Conservation (phyloP, 179 eudicot genomes). For the Camellia oleifera region DNA sequence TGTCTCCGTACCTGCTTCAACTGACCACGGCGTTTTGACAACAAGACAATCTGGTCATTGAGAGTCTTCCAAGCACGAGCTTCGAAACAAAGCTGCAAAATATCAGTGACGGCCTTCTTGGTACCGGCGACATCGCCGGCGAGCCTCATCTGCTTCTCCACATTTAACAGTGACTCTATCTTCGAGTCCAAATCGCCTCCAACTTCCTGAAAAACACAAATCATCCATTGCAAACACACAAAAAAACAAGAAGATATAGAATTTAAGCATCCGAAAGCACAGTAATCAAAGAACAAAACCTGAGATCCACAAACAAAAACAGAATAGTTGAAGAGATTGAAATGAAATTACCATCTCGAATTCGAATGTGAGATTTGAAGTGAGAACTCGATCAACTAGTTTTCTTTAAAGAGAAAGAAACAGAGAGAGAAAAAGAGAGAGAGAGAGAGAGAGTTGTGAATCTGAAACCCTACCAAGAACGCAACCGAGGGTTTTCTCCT, state of each 20-base stretch:
- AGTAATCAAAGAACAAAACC: neutral
- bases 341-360: constrained; percentile 19
- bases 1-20: constrained; percentile 64
- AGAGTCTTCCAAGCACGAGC: constrained; percentile 83
- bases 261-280: neutral
- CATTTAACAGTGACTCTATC: constrained; percentile 75
- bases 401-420: too few relatives aligned
- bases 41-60: constrained; percentile 80
- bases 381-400: neutral
- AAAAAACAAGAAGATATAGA: neutral
- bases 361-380: neutral
- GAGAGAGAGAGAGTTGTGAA: too few relatives aligned
- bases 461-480: too few relatives aligned
- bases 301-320: constrained; percentile 12
- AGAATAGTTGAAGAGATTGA: neutral
- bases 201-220: constrained; percentile 44
- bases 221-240: neutral
- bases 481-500: too few relatives aligned
- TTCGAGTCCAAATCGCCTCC: constrained; percentile 58
- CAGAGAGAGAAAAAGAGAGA: too few relatives aligned
- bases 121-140: constrained; percentile 82
- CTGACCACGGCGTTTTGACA: constrained; percentile 94
- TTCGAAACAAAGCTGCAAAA: constrained; percentile 70
- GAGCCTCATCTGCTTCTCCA: constrained; percentile 88
- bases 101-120: constrained; percentile 67